Evolutionary conservation across 1,284 basidiomycete species (phyloP).

Genomic region (Ustilago loliicola): DNA sequence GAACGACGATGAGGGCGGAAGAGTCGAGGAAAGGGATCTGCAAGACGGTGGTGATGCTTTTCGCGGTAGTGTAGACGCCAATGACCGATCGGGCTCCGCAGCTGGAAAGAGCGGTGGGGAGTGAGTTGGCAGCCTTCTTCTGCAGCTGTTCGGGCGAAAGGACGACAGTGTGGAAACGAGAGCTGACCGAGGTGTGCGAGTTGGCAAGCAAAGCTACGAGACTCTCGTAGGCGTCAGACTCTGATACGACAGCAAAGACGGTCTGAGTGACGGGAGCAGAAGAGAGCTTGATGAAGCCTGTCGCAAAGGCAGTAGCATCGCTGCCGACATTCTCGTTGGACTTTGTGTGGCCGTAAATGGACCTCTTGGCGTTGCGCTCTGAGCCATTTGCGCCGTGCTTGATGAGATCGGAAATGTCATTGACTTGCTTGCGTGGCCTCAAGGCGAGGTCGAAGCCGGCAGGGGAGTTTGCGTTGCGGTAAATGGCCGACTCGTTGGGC

Average conservation of each 20-base stretch:
- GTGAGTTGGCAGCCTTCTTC: conserved; percentile 10
- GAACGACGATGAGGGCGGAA: conserved; percentile 51
- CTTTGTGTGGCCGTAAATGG: conserved; percentile 42
- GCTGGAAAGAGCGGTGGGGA: conserved; percentile 28
- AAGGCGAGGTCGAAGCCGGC: conserved; percentile 65
- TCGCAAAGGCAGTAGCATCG: conserved; percentile 54
- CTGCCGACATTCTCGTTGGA: conserved; percentile 47
- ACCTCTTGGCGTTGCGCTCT: conserved; percentile 26
- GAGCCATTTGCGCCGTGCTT: conserved; percentile 40
- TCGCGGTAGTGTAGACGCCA: conserved; percentile 52
- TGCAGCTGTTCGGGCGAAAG: conserved; percentile 32
- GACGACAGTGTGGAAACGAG: conserved; percentile 48
- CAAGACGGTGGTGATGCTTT: conserved; percentile 35
- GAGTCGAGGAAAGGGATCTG: conserved; percentile 36
- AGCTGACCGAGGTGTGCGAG: conserved; percentile 40
- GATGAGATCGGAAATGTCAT: conserved; percentile 56
- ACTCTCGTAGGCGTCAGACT: conserved; percentile 41
- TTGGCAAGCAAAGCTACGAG: conserved; percentile 52
- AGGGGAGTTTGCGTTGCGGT: conserved; percentile 68
- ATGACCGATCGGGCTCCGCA: conserved; percentile 34
- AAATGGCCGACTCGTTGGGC: conserved; percentile 63
- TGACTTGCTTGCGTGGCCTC: conserved; percentile 52
- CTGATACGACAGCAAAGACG: conserved; percentile 44
- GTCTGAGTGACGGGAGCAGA: conserved; percentile 35
- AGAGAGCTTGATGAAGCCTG: conserved; percentile 52